These are phyloP conservation scores for Gaultheria prostrata DNA, from an alignment of 148 eudicot species.

Conservation along the genomic window DNA sequence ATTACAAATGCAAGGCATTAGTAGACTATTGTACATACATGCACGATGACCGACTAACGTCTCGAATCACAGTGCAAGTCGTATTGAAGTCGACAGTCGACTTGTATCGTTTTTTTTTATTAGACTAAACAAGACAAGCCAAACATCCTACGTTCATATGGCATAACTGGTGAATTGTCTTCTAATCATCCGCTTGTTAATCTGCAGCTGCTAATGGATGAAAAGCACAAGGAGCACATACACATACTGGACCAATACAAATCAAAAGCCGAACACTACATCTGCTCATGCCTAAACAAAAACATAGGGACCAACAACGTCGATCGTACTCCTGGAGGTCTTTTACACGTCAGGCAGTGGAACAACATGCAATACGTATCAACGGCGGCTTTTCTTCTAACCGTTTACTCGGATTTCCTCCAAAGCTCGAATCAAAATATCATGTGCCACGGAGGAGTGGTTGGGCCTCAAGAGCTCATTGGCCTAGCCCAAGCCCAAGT, in stretches of 20 bases:
- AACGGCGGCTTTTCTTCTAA: slow-evolving; percentile 51
- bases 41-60: not conserved
- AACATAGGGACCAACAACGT: slow-evolving; percentile 56
- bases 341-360: slow-evolving; percentile 72
- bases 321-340: slow-evolving; percentile 77
- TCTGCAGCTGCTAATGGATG: slow-evolving; percentile 46
- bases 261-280: slow-evolving; percentile 59
- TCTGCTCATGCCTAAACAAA: slow-evolving; percentile 64
- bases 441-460: slow-evolving; percentile 25
- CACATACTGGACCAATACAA: slow-evolving; percentile 41
- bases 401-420: slow-evolving; percentile 61
- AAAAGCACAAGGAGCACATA: slow-evolving; percentile 38
- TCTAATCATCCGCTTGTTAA: not conserved
- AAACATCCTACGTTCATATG: not conserved
- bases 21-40: not conserved
- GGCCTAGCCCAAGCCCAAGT: slow-evolving; percentile 58
- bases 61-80: not conserved
- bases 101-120: not conserved
- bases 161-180: not conserved
- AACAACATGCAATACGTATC: slow-evolving; percentile 98
- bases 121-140: not conserved
- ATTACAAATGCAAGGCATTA: too few relatives aligned
- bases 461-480: slow-evolving; percentile 38
- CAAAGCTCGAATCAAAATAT: slow-evolving; percentile 32
- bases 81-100: too few relatives aligned